Base-by-base conservation (phyloP, 345 rosid species). In the Acer yangbiense region DNA sequence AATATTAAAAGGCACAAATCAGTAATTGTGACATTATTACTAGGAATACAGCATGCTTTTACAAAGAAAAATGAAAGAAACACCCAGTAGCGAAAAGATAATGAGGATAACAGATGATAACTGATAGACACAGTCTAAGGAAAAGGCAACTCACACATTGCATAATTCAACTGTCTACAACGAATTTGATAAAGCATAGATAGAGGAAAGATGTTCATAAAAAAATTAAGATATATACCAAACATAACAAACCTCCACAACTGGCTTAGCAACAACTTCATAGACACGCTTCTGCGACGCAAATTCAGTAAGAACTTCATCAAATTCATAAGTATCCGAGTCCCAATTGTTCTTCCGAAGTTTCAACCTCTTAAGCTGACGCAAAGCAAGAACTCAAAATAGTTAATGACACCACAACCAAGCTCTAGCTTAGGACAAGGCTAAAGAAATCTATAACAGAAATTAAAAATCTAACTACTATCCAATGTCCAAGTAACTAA, bases 281-380 rank as follows among this genome's bases (percentile, higher is more conserved):
- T 94, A 96, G 73, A 92, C 98, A 64, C 98, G 95, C 81, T 94
- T 97, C 86, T 97, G 99, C 0, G 99, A 97, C 44, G 99, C 98
- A 71, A 84, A 89, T 82, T 94, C 99, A 13, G 99, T 97, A 65
- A 97, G 93, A 69, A 97, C 91, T 77, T 97, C 99, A 80, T 97
- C 98, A 75, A 97, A 97, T 85, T 97, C 97, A 64, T 90, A 97
- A 27, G 98, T 97, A 73, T 97, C 99, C 0, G 93, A 83, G 63
- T 97, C 98, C 98, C 99, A 97, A 82, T 97, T 97, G 88, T 97
- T 97, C 80, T 91, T 97, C 82, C 99, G 80, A 35, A 97, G 94
- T 84, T 97, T 97, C 90, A 97, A 86, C 88, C 99, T 88, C 84
- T 97, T 91, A 77, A 93, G 88, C 99, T 96, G 78, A 74, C 21